Evolutionary conservation across 2,329 filamentous ascomycete genomes (phyloP).

Genomic region (Saccharata proteae): DNA sequence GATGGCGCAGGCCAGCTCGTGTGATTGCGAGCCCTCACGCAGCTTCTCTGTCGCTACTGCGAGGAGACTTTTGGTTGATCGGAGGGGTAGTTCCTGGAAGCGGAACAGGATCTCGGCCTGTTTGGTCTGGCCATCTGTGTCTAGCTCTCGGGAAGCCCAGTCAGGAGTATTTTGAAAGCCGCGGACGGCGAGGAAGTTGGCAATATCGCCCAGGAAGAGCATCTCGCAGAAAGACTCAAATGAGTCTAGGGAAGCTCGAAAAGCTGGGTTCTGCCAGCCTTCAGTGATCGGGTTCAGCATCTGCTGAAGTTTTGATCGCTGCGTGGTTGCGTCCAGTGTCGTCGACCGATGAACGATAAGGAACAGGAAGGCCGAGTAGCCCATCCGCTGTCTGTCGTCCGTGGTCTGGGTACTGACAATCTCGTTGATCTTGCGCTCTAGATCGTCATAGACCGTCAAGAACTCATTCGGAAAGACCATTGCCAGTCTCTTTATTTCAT

Average conservation of each 20-base stretch:
- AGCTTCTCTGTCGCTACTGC: slow-evolving; percentile 85
- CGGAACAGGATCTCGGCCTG: slow-evolving; percentile 69
- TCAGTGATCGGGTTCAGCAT: slow-evolving; percentile 75
- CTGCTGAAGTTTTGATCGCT: slow-evolving; percentile 57
- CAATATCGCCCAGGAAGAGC: slow-evolving; percentile 67
- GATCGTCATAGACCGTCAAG: slow-evolving; percentile 66
- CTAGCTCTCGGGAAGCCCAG: slow-evolving; percentile 68
- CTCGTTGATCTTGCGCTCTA: slow-evolving; percentile 72
- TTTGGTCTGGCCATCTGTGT: slow-evolving; percentile 65
- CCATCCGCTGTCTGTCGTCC: slow-evolving; percentile 74
- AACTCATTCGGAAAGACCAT: slow-evolving; percentile 87
- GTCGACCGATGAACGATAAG: slow-evolving; percentile 84
- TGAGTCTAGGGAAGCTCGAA: slow-evolving; percentile 57
- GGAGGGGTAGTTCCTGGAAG: slow-evolving; percentile 64
- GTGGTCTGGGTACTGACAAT: slow-evolving; percentile 59
- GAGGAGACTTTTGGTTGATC: slow-evolving; percentile 84
- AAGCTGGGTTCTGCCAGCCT: slow-evolving; percentile 62
- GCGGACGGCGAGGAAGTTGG: slow-evolving; percentile 62
- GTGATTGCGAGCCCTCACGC: slow-evolving; percentile 58
- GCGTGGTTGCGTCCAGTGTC: slow-evolving; percentile 57
- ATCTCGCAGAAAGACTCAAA: slow-evolving; percentile 71
- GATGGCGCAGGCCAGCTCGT: slow-evolving; percentile 63
- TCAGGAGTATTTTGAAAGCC: slow-evolving; percentile 66
- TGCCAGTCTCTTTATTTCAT: slow-evolving; percentile 79
- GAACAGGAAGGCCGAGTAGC: slow-evolving; percentile 82